Evolutionary conservation across 2,329 filamentous ascomycete genomes (phyloP), one percentile per base, ranked within the genome.

Genomic region (Clonostachys sp.): DNA sequence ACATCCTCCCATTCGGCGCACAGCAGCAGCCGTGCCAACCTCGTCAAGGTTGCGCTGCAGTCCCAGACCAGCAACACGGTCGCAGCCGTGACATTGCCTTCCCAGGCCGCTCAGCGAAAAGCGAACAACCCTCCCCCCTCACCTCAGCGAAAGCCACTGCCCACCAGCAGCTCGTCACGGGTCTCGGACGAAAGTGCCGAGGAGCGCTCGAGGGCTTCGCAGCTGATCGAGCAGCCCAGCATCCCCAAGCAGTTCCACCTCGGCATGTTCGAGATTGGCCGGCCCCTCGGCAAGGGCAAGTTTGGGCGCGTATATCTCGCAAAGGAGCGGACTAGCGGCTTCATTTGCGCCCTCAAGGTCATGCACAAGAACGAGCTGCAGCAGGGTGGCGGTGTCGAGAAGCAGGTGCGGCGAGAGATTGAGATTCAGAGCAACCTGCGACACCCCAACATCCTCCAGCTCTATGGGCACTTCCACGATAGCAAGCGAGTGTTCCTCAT

Each of bases 261-360:
- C 5, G 88, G 89, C 67, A 95, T 95, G 89, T 95, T 95, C 64
- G 91, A 96, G 66, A 95, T 95, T 54, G 89, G 89, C 38, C 87
- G 89, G 56, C 88, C 89, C 2, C 74, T 95, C 5, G 89, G 89
- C 46, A 94, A 94, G 70, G 89, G 89, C 53, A 95, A 94, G 63
- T 95, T 94, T 60, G 89, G 89, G 2, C 81, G 89, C 42, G 89
- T 95, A 4, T 95, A 95, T 62, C 81, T 95, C 30, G 89, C 88
- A 44, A 86, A 89, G 48, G 89, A 94, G 67, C 82, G 87, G 49
- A 81, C 77, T 41, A 87, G 82, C 24, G 86, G 86, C 52, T 95
- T 91, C 68, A 86, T 95, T 53, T 95, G 89, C 68, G 89, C 88
- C 2, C 77, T 95, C 50, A 95, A 95, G 67, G 88, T 92, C 43